Conservation (phyloP, 306 rosid species). For the Spatholobus suberectus region DNA sequence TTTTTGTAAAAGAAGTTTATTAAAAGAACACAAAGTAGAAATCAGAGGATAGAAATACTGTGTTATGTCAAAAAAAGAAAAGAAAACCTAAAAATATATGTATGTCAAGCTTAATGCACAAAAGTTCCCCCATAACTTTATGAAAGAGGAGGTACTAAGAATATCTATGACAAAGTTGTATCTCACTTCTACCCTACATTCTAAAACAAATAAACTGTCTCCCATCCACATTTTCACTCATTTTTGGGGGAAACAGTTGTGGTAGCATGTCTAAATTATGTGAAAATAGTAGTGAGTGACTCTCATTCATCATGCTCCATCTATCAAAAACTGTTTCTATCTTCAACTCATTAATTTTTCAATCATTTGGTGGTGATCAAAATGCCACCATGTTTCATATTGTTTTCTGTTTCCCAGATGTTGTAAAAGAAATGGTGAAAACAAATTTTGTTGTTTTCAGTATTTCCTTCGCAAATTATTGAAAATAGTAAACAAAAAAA, state of each 20-base stretch:
- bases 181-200: background rate
- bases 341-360: slow-evolving; percentile 28
- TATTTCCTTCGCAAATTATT: background rate
- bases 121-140: background rate
- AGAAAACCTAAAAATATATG: background rate
- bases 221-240: background rate
- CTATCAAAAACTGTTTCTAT: slow-evolving; percentile 10
- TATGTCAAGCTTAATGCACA: slow-evolving; percentile 3
- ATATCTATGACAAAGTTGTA: background rate
- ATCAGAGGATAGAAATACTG: background rate
- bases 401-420: background rate
- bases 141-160: background rate
- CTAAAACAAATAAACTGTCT: background rate
- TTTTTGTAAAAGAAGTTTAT: background rate
- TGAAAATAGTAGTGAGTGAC: background rate
- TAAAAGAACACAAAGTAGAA: background rate
- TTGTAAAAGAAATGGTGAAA: slow-evolving; percentile 5
- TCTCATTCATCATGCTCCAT: background rate
- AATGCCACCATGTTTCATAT: background rate
- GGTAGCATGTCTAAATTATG: background rate
- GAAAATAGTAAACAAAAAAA: background rate
- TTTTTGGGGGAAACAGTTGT: background rate
- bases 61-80: background rate
- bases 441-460: background rate
- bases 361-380: background rate